These are phyloP conservation scores for Yamadazyma dushanensis DNA, from an alignment of 1,139 yeast species.

Conservation along the genomic window DNA sequence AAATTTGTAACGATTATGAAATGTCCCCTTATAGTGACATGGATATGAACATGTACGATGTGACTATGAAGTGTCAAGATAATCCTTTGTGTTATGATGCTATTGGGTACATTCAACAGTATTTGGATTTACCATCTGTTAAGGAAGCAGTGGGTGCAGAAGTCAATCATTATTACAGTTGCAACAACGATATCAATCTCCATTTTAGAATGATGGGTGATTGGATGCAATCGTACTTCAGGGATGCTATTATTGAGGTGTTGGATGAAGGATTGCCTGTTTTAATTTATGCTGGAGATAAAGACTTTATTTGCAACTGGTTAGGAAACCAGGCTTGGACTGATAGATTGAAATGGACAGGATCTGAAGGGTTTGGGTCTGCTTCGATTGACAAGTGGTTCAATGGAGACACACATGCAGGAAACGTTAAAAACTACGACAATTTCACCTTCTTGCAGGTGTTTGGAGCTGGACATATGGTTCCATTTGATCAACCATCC, in stretches of 20 bases:
- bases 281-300: conserved; percentile 38
- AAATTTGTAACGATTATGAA: conserved; percentile 25
- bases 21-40: conserved; percentile 14
- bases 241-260: conserved; percentile 7
- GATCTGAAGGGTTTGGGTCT: conserved; percentile 24
- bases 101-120: conserved; percentile 27
- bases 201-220: conserved; percentile 82
- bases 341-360: conserved; percentile 29
- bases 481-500: conserved; percentile 78
- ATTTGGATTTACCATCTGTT: conserved; percentile 30
- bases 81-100: conserved; percentile 61
- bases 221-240: conserved; percentile 61
- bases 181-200: conserved; percentile 78
- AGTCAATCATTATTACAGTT: conserved; percentile 56
- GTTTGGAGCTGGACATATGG: conserved; percentile 72
- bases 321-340: conserved; percentile 37
- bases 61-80: conserved; percentile 79
- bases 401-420: conserved; percentile 50
- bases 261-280: conserved; percentile 18
- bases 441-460: conserved; percentile 61
- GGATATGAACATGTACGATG: conserved; percentile 89
- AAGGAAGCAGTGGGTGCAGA: conserved; percentile 82
- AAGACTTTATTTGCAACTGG: conserved; percentile 41
- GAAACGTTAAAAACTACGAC: conserved; percentile 54
- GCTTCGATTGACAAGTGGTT: conserved; percentile 40